phyloP scores from a whole-genome alignment of 2,329 filamentous ascomycete genomes.

The Chaetomiaceae sp. region DNA sequence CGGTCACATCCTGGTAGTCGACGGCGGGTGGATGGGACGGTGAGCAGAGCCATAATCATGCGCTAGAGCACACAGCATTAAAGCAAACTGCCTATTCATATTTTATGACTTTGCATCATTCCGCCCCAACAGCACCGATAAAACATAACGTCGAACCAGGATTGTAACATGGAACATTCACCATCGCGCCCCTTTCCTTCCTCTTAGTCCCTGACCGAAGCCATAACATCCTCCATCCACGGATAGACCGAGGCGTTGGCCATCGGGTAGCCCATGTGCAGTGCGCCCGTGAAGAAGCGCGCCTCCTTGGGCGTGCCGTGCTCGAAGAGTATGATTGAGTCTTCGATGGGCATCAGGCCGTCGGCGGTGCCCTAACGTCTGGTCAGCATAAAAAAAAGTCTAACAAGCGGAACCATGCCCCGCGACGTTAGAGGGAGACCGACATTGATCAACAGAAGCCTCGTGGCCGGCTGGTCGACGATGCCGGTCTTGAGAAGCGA shows the following conservation, averaged over 20 bases:
- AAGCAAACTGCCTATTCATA: too few species aligned
- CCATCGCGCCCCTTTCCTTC: not conserved
- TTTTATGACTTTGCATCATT: not conserved
- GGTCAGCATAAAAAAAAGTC: not conserved
- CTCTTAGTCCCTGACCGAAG: conserved; percentile 18
- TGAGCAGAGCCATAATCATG: conserved; percentile 33
- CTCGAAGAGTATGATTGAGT: conserved; percentile 58
- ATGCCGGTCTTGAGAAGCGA: conserved; percentile 56
- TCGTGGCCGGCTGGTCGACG: conserved; percentile 47
- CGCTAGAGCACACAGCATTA: not conserved
- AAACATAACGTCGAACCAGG: not conserved
- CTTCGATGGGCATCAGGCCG: conserved; percentile 62
- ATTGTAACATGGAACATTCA: not conserved
- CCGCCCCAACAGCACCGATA: not conserved
- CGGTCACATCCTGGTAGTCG: conserved; percentile 75
- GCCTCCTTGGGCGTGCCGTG: conserved; percentile 60
- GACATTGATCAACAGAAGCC: conserved; percentile 57
- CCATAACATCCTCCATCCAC: conserved; percentile 55
- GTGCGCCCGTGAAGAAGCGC: conserved; percentile 53
- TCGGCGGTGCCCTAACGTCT: conserved; percentile 49
- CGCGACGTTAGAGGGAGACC: conserved; percentile 20
- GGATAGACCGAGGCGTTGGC: conserved; percentile 53
- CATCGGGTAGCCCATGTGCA: conserved; percentile 64
- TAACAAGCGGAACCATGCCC: not conserved
- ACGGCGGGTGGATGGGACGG: conserved; percentile 90